Conservation (phyloP, 768 basidiomycete species). For the Rhodotorula paludigena region DNA sequence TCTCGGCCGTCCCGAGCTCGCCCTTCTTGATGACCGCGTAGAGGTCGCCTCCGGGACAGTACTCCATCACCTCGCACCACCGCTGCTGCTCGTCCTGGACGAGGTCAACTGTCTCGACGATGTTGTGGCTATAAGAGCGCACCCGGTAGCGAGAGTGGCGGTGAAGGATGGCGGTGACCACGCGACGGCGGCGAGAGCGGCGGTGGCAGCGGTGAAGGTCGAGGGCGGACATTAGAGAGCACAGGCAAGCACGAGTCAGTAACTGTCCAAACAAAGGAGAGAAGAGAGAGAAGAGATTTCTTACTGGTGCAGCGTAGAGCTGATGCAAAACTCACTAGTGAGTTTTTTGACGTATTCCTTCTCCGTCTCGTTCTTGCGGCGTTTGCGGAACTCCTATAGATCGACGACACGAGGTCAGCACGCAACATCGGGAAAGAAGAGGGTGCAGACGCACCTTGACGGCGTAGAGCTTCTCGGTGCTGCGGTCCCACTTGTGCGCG, state of each 20-base stretch:
- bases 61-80: conserved; percentile 99
- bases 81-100: conserved; percentile 95
- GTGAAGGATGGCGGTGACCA: too few relatives aligned
- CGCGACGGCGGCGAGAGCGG: too few relatives aligned
- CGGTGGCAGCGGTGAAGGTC: too few relatives aligned
- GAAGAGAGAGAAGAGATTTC: neutral
- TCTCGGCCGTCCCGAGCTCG: conserved; percentile 80
- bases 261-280: too few relatives aligned
- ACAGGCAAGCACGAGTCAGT: too few relatives aligned
- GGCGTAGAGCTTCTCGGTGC: conserved; percentile 85
- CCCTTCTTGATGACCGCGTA: conserved; percentile 99
- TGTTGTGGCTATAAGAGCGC: conserved; percentile 69
- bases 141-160: neutral
- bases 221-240: too few relatives aligned
- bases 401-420: neutral
- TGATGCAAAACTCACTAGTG: conserved; percentile 97
- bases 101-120: conserved; percentile 97
- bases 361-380: conserved; percentile 95
- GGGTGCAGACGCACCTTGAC: conserved; percentile 67
- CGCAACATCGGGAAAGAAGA: neutral
- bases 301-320: conserved; percentile 64
- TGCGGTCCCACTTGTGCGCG: conserved; percentile 96
- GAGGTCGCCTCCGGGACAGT: conserved; percentile 90
- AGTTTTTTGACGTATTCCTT: conserved; percentile 99
- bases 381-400: conserved; percentile 87